Base-by-base conservation (phyloP, 805 yeast genomes). In the Candida railenensis region DNA sequence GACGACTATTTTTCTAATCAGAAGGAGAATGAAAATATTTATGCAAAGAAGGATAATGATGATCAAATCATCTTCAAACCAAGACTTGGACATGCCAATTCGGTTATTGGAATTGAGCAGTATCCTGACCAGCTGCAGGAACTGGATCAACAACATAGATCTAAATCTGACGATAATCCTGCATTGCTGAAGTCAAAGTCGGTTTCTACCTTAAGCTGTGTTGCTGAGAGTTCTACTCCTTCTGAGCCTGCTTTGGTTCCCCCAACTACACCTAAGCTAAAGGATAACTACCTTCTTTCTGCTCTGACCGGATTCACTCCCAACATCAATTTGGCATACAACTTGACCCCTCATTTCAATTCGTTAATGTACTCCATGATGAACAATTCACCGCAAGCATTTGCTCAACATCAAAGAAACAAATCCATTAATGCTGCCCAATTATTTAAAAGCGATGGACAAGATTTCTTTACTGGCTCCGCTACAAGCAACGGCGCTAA, bases 291-390 rank as follows among this genome's bases (percentile, higher is more conserved):
- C 40, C 43, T 54, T 41, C 49, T 52, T 15, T 19, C 43, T 5
- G 14, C 43, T 8, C 46, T 57, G 15, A 61, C 65, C 14, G 71
- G 71, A 3, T 55, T 65, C 33, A 66, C 71, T 1, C 71, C 71
- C 3, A 47, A 49, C 39, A 45, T 49, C 30, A 46, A 43, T 25
- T 50, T 63, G 48, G 51, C 59, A 1, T 66, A 59, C 53, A 68
- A 65, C 52, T 59, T 68, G 46, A 70, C 74, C 14, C 74, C 75
- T 4, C 73, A 66, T 48, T 66, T 69, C 59, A 69, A 67, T 53
- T 56, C 71, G 12, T 58, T 69, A 62, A 69, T 70, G 72, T 62
- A 67, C 51, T 59, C 69, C 21, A 59, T 65, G 57, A 61, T 65
- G 63, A 60, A 49, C 47, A 62, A 61, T 49, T 63, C 70, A 14